Base-by-base conservation (phyloP, 164 flowering plant species). In the Hamamelis virginiana region DNA sequence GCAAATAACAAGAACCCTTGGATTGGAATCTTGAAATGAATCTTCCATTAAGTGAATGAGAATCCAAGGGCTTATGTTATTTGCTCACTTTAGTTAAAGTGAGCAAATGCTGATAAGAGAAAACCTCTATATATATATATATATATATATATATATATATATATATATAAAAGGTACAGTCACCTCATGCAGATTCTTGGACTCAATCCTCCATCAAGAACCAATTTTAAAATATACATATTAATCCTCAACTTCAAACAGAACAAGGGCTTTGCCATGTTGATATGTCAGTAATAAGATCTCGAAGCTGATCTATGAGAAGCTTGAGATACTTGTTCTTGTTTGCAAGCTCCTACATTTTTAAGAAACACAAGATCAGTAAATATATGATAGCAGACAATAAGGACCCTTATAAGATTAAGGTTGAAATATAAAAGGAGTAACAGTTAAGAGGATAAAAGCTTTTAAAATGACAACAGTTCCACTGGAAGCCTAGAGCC, bases 181-280 rank as follows among this genome's bases (percentile, higher is more conserved):
- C 43, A 28, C 43, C 22, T 28, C 63, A 33, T 18, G 63, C 18
- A 38, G 21, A 8, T 15, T 59, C 22, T 16, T 50, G 53, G 63
- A 59, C 63, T 26, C 63, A 59, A 28, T 9, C 3, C 33, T 44
- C 8, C 28, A 45, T 56, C 25, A 19, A 25, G n/a, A n/a, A n/a
- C n/a, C n/a, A n/a, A n/a, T n/a, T n/a, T n/a, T n/a, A n/a, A n/a
- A n/a, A n/a, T n/a, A n/a, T n/a, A n/a, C n/a, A 16, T 6, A 71
- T 25, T 13, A n/a, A 27, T 59, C 27, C 33, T 53, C 12, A 66
- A 38, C 45, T 68, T 88, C 74, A 87, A 33, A 84, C 66, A 3
- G 94, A 76, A 75, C 87, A 82, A 63, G 98, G 94, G 73, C 94
- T 93, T 80, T 93, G 97, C 97, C 97, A 93, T 23, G 90, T 85